Conservation (phyloP, 2,329 filamentous ascomycete species). For the Zelopaecilomyces penicillatus region DNA sequence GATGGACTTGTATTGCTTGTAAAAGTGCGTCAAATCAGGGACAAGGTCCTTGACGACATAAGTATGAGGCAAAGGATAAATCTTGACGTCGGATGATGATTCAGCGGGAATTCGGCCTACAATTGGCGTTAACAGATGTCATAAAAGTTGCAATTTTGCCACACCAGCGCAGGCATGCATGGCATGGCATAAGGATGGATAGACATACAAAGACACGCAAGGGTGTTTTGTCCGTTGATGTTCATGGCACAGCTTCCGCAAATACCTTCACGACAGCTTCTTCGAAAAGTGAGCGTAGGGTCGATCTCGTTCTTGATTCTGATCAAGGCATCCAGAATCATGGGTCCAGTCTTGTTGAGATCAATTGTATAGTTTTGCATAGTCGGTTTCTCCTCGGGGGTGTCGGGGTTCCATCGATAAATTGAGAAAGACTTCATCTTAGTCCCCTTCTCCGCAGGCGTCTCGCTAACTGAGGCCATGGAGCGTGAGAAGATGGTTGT, state of each 20-base stretch:
- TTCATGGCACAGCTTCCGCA: conserved; percentile 99
- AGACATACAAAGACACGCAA: conserved; percentile 89
- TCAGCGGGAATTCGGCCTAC: conserved; percentile 89
- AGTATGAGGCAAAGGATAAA: conserved; percentile 96
- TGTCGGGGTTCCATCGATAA: conserved; percentile 97
- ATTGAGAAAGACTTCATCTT: conserved; percentile 92
- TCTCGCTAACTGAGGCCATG: conserved; percentile 50
- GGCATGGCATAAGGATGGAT: conserved; percentile 2
- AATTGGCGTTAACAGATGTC: conserved; percentile 17
- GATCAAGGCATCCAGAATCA: conserved; percentile 95
- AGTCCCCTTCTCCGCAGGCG: conserved; percentile 54
- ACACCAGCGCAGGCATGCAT: not conserved
- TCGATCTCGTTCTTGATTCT: conserved; percentile 99
- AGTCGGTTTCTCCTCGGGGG: conserved; percentile 81
- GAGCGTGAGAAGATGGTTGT: conserved; percentile 38
- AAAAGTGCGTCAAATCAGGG: conserved; percentile 95
- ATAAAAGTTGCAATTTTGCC: not conserved
- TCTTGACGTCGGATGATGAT: conserved; percentile 70
- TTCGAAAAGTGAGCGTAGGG: conserved; percentile 89
- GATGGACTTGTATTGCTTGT: conserved; percentile 99
- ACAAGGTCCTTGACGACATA: conserved; percentile 99
- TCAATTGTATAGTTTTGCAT: conserved; percentile 96
- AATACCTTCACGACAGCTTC: conserved; percentile 96
- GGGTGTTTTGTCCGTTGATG: conserved; percentile 96
- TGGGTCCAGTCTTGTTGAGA: conserved; percentile 97